Evolutionary conservation across 225 moss, liverwort and hornwort genomes (phyloP).

Genomic region (Marchantia paleacea): DNA sequence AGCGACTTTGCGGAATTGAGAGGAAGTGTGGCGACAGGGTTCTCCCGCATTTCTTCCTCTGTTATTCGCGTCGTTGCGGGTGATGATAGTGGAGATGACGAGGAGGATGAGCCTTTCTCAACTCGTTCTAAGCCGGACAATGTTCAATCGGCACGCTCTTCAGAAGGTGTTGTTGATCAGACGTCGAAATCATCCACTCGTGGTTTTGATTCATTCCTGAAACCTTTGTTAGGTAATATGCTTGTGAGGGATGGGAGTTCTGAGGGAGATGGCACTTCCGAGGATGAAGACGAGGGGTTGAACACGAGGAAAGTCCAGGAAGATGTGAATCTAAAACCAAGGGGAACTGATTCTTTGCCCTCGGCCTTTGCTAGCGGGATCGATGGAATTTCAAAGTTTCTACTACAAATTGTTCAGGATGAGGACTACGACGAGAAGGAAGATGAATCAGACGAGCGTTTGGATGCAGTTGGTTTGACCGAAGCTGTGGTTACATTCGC

Average conservation of each 20-base stretch:
- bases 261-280: constrained; percentile 35
- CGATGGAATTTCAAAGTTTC: constrained; percentile 77
- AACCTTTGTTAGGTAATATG: constrained; percentile 68
- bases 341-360: constrained; percentile 54
- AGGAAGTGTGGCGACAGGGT: constrained; percentile 77
- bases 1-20: constrained; percentile 91
- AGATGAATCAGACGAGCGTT: constrained; percentile 29
- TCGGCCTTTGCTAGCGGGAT: constrained; percentile 68
- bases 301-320: constrained; percentile 6
- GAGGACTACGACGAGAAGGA: constrained; percentile 38
- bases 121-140: constrained; percentile 34
- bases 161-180: constrained; percentile 28
- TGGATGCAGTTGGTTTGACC: constrained; percentile 62
- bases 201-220: constrained; percentile 64
- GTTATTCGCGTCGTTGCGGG: constrained; percentile 77
- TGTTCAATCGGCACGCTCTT: constrained; percentile 25
- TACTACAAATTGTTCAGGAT: constrained; percentile 64
- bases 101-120: constrained; percentile 40
- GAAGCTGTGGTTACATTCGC: constrained; percentile 80
- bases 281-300: constrained; percentile 38
- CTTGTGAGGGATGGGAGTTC: constrained; percentile 45
- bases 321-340: constrained; percentile 21
- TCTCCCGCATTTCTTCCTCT: constrained; percentile 69
- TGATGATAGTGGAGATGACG: constrained; percentile 40
- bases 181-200: constrained; percentile 32